Evolutionary conservation across 2,329 filamentous ascomycete genomes (phyloP).

Genomic region (Aspergillus sp.): DNA sequence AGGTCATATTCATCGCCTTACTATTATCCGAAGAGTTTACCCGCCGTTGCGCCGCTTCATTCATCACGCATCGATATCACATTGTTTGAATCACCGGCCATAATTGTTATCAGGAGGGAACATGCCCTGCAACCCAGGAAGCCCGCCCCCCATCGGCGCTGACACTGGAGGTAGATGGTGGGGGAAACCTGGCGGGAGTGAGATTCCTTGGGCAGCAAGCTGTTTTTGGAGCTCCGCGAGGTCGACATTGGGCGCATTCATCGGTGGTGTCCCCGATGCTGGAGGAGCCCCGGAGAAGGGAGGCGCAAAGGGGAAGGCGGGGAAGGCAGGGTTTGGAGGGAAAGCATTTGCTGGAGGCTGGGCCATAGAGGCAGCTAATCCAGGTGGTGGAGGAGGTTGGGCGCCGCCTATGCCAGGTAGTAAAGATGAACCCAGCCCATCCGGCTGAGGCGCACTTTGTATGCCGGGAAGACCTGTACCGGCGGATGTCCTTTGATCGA

Average conservation of each 20-base stretch:
- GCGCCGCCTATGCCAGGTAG: conserved; percentile 51
- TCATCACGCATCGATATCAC: not conserved
- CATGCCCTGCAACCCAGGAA: conserved; percentile 36
- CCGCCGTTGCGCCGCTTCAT: conserved; percentile 31
- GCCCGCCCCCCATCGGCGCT: conserved; percentile 27
- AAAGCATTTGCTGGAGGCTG: conserved; percentile 34
- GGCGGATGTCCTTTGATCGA: conserved; percentile 83
- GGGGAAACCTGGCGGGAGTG: conserved; percentile 34
- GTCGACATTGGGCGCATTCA: conserved; percentile 31
- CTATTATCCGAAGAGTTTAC: not conserved
- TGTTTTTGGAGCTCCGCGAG: conserved; percentile 40
- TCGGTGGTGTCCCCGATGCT: conserved; percentile 41
- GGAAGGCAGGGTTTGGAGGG: conserved; percentile 34
- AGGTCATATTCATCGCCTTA: not conserved
- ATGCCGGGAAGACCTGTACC: conserved; percentile 52
- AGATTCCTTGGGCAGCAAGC: conserved; percentile 35
- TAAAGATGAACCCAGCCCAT: conserved; percentile 43
- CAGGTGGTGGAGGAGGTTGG: conserved; percentile 36
- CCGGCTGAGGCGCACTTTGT: conserved; percentile 55
- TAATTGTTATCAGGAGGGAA: conserved; percentile 37
- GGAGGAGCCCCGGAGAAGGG: conserved; percentile 51
- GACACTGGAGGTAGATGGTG: conserved; percentile 41
- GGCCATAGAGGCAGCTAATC: conserved; percentile 38
- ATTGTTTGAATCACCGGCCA: conserved; percentile 44
- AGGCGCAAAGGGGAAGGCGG: conserved; percentile 40